Evolutionary conservation across 495 filamentous ascomycete genomes (phyloP).

Genomic region (Talaromyces nanjingensis): DNA sequence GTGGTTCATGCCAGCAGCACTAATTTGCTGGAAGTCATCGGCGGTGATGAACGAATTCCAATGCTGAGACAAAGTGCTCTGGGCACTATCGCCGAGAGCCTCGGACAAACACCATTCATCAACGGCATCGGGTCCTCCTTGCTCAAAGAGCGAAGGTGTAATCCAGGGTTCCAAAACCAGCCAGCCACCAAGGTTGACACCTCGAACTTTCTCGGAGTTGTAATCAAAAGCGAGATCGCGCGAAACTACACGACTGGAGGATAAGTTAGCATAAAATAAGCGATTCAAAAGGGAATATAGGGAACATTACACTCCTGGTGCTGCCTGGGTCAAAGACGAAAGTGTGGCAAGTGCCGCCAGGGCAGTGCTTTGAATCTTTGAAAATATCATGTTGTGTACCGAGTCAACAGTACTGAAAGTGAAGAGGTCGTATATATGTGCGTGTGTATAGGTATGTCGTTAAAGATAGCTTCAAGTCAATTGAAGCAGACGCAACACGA

Average conservation of each 20-base stretch:
- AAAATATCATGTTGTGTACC: constrained; percentile 25
- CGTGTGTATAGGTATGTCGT: not conserved
- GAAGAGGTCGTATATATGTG: not conserved
- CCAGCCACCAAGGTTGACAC: constrained; percentile 55
- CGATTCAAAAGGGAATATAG: not conserved
- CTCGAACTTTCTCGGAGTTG: constrained; percentile 38
- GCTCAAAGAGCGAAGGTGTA: constrained; percentile 55
- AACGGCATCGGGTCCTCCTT: constrained; percentile 40
- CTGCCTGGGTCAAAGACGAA: constrained; percentile 25
- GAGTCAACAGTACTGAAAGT: constrained; percentile 2
- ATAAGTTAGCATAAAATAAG: constrained; percentile 4
- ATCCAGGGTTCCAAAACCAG: constrained; percentile 59
- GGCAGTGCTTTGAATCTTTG: constrained; percentile 26
- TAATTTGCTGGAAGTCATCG: constrained; percentile 62
- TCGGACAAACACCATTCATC: constrained; percentile 57
- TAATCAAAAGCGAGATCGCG: constrained; percentile 36
- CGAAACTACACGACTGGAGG: constrained; percentile 25
- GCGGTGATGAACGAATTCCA: constrained; percentile 61
- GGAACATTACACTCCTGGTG: constrained; percentile 25
- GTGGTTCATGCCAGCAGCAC: constrained; percentile 59
- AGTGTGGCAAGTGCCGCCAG: constrained; percentile 30
- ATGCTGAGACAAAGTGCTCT: constrained; percentile 40
- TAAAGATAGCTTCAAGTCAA: constrained; percentile 7
- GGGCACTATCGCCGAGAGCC: constrained; percentile 45
- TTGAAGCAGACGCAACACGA: constrained; percentile 1